Percentiles rank a stretch among this genome's conserved stretches.
These are phyloP conservation scores for Viola odorata DNA, from an alignment of 345 rosid genomes.

Conservation along the genomic window DNA sequence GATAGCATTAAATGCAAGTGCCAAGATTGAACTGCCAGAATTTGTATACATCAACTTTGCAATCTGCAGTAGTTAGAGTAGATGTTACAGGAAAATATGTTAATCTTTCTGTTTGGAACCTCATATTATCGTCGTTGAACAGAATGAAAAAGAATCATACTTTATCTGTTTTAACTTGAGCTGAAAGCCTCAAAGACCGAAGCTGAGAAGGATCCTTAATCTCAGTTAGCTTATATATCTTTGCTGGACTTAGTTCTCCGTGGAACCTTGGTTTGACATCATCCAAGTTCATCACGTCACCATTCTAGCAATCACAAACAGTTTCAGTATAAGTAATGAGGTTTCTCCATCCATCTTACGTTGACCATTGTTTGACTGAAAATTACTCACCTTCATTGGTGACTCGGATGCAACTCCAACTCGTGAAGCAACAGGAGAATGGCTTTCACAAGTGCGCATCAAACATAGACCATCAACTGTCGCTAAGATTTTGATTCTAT, in stretches of 20 bases:
- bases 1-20: constrained; percentile 29
- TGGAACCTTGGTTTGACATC: constrained; percentile 17
- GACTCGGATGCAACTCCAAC: constrained; percentile 13
- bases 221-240: constrained; percentile 23
- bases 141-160: constrained; percentile 8
- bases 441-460: constrained; percentile 22
- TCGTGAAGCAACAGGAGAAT: constrained; percentile 10
- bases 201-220: constrained; percentile 30
- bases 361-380: not conserved
- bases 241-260: constrained; percentile 21
- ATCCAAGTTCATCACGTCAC: constrained; percentile 23
- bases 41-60: constrained; percentile 34
- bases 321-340: not conserved
- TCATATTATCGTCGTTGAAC: not conserved
- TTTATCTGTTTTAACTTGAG: constrained; percentile 24
- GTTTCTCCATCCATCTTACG: not conserved
- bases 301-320: constrained; percentile 22
- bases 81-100: constrained; percentile 3
- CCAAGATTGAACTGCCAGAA: constrained; percentile 37
- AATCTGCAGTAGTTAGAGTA: constrained; percentile 22
- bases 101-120: not conserved
- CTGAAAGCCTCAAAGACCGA: constrained; percentile 27
- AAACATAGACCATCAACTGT: constrained; percentile 20
- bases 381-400: not conserved
- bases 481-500: constrained; percentile 25